Conservation (phyloP, 306 rosid genomes). For the Prunus armeniaca region DNA sequence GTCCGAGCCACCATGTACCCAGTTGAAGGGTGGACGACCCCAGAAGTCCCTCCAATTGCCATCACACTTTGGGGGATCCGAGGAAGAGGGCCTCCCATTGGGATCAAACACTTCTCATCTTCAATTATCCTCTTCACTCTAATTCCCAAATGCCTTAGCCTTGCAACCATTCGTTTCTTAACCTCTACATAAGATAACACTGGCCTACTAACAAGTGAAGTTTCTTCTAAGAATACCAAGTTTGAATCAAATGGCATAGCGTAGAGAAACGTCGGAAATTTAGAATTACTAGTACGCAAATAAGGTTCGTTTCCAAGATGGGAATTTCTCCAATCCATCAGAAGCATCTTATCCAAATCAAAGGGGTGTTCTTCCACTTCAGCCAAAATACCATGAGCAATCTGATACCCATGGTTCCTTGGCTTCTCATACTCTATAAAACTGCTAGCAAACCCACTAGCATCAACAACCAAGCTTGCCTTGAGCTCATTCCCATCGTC, state of each 20-base stretch:
- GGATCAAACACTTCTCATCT: constrained; percentile 86
- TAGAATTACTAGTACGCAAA: constrained; percentile 49
- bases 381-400: constrained; percentile 83
- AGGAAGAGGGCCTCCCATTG: constrained; percentile 95
- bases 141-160: constrained; percentile 77
- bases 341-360: constrained; percentile 73
- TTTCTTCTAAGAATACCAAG: constrained; percentile 75
- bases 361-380: constrained; percentile 78
- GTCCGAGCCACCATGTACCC: constrained; percentile 81
- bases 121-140: constrained; percentile 61
- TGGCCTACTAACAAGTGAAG: constrained; percentile 79
- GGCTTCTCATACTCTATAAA: constrained; percentile 43
- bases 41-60: constrained; percentile 76
- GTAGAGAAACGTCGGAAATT: constrained; percentile 70
- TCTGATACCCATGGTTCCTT: constrained; percentile 65
- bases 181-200: constrained; percentile 55
- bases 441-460: constrained; percentile 65
- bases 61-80: constrained; percentile 59
- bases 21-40: constrained; percentile 82
- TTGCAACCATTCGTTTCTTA: constrained; percentile 77
- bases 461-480: constrained; percentile 74
- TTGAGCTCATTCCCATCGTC: constrained; percentile 60
- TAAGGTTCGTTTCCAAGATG: constrained; percentile 74
- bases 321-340: constrained; percentile 73
- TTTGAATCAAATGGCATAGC: constrained; percentile 87